Evolutionary conservation across 768 basidiomycete species (phyloP).

Genomic region (Leccinellum albellum): DNA sequence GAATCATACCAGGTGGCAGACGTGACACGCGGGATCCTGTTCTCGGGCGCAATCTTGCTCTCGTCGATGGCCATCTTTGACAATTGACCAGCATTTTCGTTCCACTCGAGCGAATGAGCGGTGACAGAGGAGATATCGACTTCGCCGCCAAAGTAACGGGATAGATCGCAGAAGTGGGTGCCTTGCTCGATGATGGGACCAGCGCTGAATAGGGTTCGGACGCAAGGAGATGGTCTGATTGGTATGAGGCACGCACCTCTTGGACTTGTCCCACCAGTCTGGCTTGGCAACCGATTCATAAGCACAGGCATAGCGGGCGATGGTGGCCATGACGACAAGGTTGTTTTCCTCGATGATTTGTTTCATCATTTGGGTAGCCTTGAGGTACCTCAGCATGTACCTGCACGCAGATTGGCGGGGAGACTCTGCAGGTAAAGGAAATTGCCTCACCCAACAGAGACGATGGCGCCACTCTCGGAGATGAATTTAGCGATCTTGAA

Average conservation of each 20-base stretch:
- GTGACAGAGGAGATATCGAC: slow-evolving; percentile 77
- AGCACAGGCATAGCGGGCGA: slow-evolving; percentile 90
- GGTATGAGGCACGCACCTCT: slow-evolving; percentile 53
- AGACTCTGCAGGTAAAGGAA: not conserved
- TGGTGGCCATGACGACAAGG: slow-evolving; percentile 92
- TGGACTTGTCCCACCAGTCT: slow-evolving; percentile 94
- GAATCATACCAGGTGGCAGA: slow-evolving; percentile 75
- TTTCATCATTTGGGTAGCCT: slow-evolving; percentile 95
- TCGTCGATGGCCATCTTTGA: slow-evolving; percentile 84
- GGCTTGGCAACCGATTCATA: slow-evolving; percentile 76
- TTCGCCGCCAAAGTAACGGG: slow-evolving; percentile 95
- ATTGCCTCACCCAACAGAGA: slow-evolving; percentile 76
- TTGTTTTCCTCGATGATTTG: slow-evolving; percentile 92
- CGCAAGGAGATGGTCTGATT: not conserved
- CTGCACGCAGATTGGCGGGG: slow-evolving; percentile 34
- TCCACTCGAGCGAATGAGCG: slow-evolving; percentile 90
- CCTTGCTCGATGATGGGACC: slow-evolving; percentile 89
- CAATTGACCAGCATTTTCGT: slow-evolving; percentile 83
- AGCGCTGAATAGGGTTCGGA: slow-evolving; percentile 37
- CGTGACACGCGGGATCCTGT: slow-evolving; percentile 92
- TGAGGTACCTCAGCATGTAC: slow-evolving; percentile 92
- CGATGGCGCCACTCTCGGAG: slow-evolving; percentile 65
- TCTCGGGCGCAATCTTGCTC: slow-evolving; percentile 74
- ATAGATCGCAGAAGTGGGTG: slow-evolving; percentile 96
- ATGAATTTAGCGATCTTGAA: slow-evolving; percentile 73